Evolutionary conservation across 805 yeast species (phyloP), one percentile per base, ranked within the genome.

Genomic region (Barnettozyma californica): DNA sequence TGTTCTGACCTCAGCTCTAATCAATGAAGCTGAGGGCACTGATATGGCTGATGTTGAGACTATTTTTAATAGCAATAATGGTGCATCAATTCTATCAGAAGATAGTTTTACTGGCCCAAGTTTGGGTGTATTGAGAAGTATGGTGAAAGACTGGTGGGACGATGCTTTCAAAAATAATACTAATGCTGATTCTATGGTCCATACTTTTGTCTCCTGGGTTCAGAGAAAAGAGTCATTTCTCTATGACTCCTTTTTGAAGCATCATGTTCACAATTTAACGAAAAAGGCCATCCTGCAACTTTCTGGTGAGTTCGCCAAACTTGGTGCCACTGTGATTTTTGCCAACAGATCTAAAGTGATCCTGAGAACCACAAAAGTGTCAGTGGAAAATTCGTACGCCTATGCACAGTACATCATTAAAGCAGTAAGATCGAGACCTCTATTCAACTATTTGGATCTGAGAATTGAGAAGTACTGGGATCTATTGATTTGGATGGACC

Each of bases 91-190:
- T 3, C 78, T 91, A 56, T 85, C 92, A 13, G 87, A 84, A 55
- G 95, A 92, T 63, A 78, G 95, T 0, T 91, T 92, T 57, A 84
- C 91, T 10, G 75, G 82, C 0, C 79, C 86, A 0, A 87, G 97
- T 2, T 70, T 94, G 52, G 65, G 73, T 9, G 84, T 84, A 1
- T 71, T 94, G 48, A 77, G 95, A 60, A 64, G 75, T 8, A 70
- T 94, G 76, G 85, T 94, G 11, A 88, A 85, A 58, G 81, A 75
- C 29, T 89, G 97, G 97, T 92, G 97, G 96, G 95, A 89, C 59
- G 85, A 82, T 59, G 97, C 97, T 0, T 67, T 87, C 47, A 70
- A 71, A 19, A 80, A 79, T 47, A 78, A 84, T 55, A 56, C 71
- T 9, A 81, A 83, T 50, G 96, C 97, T 0, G 97, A 91, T 63